Percentiles rank a stretch among this genome's conserved stretches.
Conservation (phyloP, 129 eudicot genomes). For the Sambucus nigra region DNA sequence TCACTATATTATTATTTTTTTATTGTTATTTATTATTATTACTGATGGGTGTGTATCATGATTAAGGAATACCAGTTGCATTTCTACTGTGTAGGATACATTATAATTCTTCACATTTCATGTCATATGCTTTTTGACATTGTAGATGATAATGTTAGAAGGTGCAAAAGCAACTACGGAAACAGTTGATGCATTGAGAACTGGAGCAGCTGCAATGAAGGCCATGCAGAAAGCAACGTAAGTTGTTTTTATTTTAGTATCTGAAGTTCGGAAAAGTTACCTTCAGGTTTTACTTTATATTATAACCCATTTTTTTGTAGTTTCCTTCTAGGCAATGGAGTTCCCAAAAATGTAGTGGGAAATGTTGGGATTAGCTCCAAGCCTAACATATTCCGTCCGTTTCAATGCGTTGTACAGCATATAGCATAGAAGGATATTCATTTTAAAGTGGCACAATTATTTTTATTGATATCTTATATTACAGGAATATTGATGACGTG, state of each 20-base stretch:
- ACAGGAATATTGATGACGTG: slow-evolving; percentile 48
- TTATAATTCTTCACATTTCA: not conserved
- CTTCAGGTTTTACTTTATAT: not conserved
- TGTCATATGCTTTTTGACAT: not conserved
- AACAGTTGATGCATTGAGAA: slow-evolving; percentile 54
- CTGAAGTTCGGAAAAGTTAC: not conserved
- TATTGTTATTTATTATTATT: no score
- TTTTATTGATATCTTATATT: not conserved
- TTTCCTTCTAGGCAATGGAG: not conserved
- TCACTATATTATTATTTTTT: not conserved
- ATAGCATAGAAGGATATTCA: no score
- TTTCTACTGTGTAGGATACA: not conserved
- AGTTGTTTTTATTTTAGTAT: not conserved
- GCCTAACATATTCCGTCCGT: not conserved
- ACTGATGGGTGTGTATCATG: no score
- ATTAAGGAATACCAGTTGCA: not conserved
- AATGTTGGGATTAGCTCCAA: not conserved
- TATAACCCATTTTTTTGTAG: not conserved
- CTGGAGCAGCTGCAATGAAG: slow-evolving; percentile 59
- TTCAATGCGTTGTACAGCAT: not conserved
- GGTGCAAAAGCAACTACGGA: slow-evolving; percentile 63
- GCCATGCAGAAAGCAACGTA: slow-evolving; percentile 52
- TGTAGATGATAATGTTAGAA: slow-evolving; percentile 50
- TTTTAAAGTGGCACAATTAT: no score
- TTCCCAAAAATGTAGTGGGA: not conserved